A percentile compares a stretch with the other conserved stretches of the same genome.
phyloP scores from a whole-genome alignment of 352 stramenopile genomes.

The Globisporangium parvum region DNA sequence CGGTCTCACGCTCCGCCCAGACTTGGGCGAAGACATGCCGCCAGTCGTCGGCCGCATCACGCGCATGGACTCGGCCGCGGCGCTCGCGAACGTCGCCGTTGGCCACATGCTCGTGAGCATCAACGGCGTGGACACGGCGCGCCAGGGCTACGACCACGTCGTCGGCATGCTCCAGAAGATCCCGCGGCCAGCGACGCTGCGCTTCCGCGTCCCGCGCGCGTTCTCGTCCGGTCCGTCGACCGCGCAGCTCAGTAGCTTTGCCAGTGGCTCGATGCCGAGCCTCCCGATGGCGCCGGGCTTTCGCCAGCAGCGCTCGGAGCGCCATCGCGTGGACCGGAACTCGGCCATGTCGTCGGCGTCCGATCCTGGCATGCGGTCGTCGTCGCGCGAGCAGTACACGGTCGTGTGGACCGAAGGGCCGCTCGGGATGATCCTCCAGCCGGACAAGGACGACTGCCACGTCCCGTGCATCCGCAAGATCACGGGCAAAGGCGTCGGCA shows the following conservation, averaged over 20 bases:
- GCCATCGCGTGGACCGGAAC: slow-evolving; percentile 11
- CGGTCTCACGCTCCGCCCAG: slow-evolving; percentile 74
- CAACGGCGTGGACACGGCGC: slow-evolving; percentile 80
- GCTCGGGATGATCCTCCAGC: slow-evolving; percentile 81
- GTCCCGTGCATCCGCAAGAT: slow-evolving; percentile 87
- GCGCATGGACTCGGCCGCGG: slow-evolving; percentile 74
- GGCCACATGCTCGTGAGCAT: slow-evolving; percentile 89
- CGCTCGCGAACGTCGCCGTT: slow-evolving; percentile 70
- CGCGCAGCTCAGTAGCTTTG: slow-evolving; percentile 2
- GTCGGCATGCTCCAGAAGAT: slow-evolving; percentile 83
- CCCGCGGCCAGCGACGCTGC: slow-evolving; percentile 65
- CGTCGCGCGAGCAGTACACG: slow-evolving; percentile 77
- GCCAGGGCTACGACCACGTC: slow-evolving; percentile 81
- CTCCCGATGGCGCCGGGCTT: slow-evolving; percentile 29
- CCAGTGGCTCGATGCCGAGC: slow-evolving; percentile 4
- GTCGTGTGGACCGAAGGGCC: slow-evolving; percentile 83
- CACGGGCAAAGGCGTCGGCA: slow-evolving; percentile 76
- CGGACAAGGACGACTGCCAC: slow-evolving; percentile 82
- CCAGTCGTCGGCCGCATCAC: slow-evolving; percentile 85
- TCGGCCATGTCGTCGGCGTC: slow-evolving; percentile 35
- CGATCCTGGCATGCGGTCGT: slow-evolving; percentile 24
- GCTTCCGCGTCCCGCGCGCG: slow-evolving; percentile 73
- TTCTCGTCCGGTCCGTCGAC: slow-evolving; percentile 13
- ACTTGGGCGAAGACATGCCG: slow-evolving; percentile 84
- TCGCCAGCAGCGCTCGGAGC: slow-evolving; percentile 12